Conservation (phyloP, 202 grass and related monocot species). For the Setaria italica region DNA sequence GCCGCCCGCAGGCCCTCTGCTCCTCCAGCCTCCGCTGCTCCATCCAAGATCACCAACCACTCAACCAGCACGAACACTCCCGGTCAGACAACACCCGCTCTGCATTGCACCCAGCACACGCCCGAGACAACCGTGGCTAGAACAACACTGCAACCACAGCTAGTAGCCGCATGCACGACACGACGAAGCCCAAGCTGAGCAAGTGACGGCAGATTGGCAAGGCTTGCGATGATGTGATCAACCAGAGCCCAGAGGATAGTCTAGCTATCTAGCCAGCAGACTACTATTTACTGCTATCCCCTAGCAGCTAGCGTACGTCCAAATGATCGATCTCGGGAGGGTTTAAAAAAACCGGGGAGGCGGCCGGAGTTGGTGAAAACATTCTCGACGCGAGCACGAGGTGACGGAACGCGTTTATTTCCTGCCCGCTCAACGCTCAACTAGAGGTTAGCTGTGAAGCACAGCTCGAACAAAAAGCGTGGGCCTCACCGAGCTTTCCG, state of each 20-base stretch:
- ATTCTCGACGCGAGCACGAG: not conserved
- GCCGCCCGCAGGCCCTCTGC: not conserved
- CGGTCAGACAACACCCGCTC: not conserved
- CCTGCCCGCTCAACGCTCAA: conserved; percentile 41
- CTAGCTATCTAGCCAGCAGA: not conserved
- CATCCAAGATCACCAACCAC: not conserved
- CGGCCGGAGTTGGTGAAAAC: conserved; percentile 48
- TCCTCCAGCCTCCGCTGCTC: not conserved
- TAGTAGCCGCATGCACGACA: not conserved
- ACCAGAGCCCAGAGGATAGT: not conserved
- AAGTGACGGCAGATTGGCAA: not conserved
- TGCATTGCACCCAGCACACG: not conserved
- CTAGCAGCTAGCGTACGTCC: not conserved
- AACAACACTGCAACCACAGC: not conserved
- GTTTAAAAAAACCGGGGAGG: conserved; percentile 39
- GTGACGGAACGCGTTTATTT: conserved; percentile 48
- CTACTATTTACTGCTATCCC: not conserved
- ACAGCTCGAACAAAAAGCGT: conserved; percentile 19
- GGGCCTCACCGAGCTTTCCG: conserved; percentile 21
- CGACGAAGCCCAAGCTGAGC: not conserved
- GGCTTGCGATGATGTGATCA: not conserved
- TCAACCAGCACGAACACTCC: not conserved
- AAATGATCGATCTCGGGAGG: conserved; percentile 3
- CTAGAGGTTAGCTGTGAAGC: conserved; percentile 81
- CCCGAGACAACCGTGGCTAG: not conserved